Evolutionary conservation across 352 stramenopile species (phyloP).

Genomic region (Ophiocytium majus): DNA sequence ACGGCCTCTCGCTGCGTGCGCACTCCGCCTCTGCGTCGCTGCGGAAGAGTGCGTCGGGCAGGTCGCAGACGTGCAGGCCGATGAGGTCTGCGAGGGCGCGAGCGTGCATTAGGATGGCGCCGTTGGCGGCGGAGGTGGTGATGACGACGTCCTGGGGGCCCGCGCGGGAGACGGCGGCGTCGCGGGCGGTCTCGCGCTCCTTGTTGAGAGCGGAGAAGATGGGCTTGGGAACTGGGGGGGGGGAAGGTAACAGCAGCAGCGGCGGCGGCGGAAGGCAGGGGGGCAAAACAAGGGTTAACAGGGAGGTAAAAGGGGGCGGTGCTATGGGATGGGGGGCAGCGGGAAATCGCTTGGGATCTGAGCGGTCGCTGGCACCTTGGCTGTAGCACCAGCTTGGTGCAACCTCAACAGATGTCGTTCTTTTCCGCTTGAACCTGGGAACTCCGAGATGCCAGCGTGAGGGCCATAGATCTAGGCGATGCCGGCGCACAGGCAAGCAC

Average conservation of each 20-base stretch:
- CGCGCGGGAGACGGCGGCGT: not conserved
- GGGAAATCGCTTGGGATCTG: not conserved
- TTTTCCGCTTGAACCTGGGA: too few species aligned
- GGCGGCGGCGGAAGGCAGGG: not conserved
- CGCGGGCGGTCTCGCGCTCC: not conserved
- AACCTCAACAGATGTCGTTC: not conserved
- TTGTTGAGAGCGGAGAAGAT: not conserved
- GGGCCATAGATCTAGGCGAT: too few species aligned
- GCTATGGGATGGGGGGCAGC: not conserved
- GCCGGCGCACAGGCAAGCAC: too few species aligned
- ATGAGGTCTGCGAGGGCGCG: not conserved
- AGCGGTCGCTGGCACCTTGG: not conserved
- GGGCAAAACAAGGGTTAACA: not conserved
- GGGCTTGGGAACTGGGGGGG: not conserved
- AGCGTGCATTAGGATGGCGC: not conserved
- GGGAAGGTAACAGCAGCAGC: too few species aligned
- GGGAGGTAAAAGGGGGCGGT: not conserved
- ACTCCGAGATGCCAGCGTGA: too few species aligned
- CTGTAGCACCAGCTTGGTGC: not conserved
- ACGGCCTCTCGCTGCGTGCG: not conserved
- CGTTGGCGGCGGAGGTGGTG: not conserved
- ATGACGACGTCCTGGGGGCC: not conserved
- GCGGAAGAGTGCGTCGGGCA: not conserved
- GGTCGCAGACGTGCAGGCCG: not conserved
- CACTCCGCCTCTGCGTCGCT: not conserved